phyloP scores from a whole-genome alignment of 495 filamentous ascomycete genomes.

The Trichoderma virens region DNA sequence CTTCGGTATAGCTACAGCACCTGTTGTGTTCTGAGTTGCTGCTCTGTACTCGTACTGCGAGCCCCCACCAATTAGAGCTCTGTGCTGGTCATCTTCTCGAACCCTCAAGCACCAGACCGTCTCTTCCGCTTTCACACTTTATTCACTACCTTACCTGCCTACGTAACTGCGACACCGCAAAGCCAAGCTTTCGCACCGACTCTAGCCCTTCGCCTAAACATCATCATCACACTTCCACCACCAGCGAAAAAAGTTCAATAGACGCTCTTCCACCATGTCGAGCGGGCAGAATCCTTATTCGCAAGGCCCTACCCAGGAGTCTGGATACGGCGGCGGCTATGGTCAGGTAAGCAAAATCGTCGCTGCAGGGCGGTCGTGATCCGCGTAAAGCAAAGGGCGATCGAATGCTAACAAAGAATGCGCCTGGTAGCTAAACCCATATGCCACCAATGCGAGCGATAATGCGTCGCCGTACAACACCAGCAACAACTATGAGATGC shows the following conservation, averaged over 20 bases:
- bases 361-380: background rate
- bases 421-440: constrained; percentile 8
- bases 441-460: constrained; percentile 9
- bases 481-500: constrained; percentile 26
- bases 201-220: too few species aligned
- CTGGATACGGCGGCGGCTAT: constrained; percentile 33
- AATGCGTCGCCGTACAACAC: constrained; percentile 28
- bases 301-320: constrained; percentile 33
- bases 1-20: background rate
- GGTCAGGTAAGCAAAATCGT: constrained; percentile 12
- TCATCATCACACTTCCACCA: background rate
- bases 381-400: background rate
- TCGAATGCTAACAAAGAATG: constrained; percentile 21
- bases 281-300: constrained; percentile 36
- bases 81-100: background rate
- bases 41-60: background rate
- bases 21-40: background rate
- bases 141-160: background rate
- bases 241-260: background rate
- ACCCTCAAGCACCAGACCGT: background rate
- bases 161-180: background rate
- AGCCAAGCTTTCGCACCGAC: background rate
- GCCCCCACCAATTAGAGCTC: constrained; percentile 4
- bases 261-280: constrained; percentile 31
- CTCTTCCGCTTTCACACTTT: background rate